Evolutionary conservation across 805 yeast species (phyloP), one percentile per base, ranked within the genome.

Genomic region (Cyberlindnera veronae): DNA sequence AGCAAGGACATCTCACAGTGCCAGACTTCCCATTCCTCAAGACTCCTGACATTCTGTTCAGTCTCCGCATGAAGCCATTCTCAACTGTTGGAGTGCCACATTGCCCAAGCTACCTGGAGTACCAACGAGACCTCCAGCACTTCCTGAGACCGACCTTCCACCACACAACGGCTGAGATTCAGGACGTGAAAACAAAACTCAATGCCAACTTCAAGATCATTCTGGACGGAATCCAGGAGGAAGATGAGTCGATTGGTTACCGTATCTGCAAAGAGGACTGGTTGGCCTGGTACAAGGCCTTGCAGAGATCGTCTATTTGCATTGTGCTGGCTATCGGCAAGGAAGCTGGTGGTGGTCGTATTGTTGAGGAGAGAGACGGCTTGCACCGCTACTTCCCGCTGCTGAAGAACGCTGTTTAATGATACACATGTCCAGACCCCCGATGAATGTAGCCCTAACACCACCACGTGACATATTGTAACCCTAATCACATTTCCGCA

Each of bases 1-100:
- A 58, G 8, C 47, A 38, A 28, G 57, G 55, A 5, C 12, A 57
- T 7, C 51, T 62, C 15, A 54, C 51, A 20, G 47, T 47, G 8
- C 61, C 64, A 8, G 38, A 50, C 4, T 52, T 50, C 31, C 55
- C 55, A 19, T 55, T 51, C 34, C 55, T 59, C 26, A 49, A 60
- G 28, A 48, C 58, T 18, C 48, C 58, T 19, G 55, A 60, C 36
- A 34, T 56, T 27, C 56, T 74, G 14, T 80, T 72, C 55, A 63
- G 71, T 9, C 63, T 88, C 33, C 74, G 95, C 49, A 72, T 87
- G 74, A 88, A 87, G 58, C 79, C 93, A 4, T 86, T 84, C 65
- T 75, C 82, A 17, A 74, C 88, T 0, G 82, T 89, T 16, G 95
- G 95, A 1, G 78, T 79, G 10, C 96, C 96, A 1, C 72, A 69